phyloP scores from a whole-genome alignment of 257 asterid species.

The Primulina tabacum region DNA sequence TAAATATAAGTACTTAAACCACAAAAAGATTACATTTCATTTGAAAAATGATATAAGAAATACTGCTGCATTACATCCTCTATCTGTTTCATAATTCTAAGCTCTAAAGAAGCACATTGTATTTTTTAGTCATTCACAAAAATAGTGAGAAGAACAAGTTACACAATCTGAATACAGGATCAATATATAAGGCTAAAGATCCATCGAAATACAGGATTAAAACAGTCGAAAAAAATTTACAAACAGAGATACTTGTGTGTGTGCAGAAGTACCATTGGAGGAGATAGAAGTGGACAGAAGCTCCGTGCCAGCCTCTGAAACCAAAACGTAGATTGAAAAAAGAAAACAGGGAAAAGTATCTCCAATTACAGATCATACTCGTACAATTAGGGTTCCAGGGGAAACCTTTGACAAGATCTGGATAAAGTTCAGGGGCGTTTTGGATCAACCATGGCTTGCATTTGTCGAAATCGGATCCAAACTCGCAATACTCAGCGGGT shows the following conservation, averaged over 20 bases:
- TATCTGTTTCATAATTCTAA: too few species aligned
- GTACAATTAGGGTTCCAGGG: slow-evolving; percentile 23
- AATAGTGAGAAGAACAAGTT: too few species aligned
- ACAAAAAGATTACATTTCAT: too few species aligned
- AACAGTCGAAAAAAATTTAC: not conserved
- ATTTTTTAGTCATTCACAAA: too few species aligned
- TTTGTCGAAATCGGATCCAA: slow-evolving; percentile 87
- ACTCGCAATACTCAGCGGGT: slow-evolving; percentile 97
- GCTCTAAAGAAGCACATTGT: too few species aligned
- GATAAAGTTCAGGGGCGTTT: slow-evolving; percentile 72
- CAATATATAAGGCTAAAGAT: not conserved
- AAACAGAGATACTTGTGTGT: not conserved
- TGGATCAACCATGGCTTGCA: slow-evolving; percentile 95
- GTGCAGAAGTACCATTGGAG: slow-evolving; percentile 47
- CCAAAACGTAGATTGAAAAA: not conserved
- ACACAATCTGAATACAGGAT: not conserved
- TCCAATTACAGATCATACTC: not conserved
- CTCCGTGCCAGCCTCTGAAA: slow-evolving; percentile 53
- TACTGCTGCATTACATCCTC: too few species aligned
- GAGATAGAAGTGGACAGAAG: slow-evolving; percentile 80
- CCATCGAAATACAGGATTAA: not conserved
- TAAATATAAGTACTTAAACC: not conserved
- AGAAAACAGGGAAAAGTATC: not conserved
- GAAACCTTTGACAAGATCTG: slow-evolving; percentile 81
- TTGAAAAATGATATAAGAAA: too few species aligned